Evolutionary conservation across 768 basidiomycete genomes (phyloP).

Genomic region (Boletus subcaerulescens): DNA sequence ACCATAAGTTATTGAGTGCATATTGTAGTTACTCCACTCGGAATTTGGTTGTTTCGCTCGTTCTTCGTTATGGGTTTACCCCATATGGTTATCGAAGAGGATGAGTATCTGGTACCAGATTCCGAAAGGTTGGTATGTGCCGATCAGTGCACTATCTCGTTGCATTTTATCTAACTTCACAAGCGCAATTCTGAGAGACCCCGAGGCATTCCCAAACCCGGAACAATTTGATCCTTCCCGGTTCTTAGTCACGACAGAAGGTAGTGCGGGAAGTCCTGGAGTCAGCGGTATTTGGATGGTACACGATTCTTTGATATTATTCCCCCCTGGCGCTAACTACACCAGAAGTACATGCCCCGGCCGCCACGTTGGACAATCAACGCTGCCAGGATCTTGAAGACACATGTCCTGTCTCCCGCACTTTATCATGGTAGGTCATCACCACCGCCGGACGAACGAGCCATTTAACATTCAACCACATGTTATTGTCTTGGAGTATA

Average conservation of each 20-base stretch:
- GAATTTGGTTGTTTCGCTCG: too few species aligned
- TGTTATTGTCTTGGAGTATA: too few species aligned
- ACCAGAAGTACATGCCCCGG: not conserved
- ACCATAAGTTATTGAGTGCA: too few species aligned
- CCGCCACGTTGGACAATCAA: not conserved
- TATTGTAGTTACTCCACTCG: too few species aligned
- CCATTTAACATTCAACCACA: too few species aligned
- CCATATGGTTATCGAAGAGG: too few species aligned
- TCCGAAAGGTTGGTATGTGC: too few species aligned
- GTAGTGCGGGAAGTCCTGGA: not conserved
- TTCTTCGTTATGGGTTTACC: too few species aligned
- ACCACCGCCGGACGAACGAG: too few species aligned
- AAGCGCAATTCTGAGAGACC: slow-evolving; percentile 23
- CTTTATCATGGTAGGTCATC: too few species aligned
- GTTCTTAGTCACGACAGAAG: slow-evolving; percentile 3
- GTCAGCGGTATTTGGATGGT: slow-evolving; percentile 1
- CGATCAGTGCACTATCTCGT: slow-evolving; percentile 4
- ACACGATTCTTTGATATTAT: not conserved
- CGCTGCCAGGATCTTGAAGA: not conserved
- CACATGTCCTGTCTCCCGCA: not conserved
- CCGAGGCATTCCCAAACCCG: slow-evolving; percentile 18
- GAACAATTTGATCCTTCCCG: slow-evolving; percentile 20
- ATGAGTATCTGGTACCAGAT: too few species aligned
- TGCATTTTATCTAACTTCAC: not conserved
- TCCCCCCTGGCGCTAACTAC: not conserved